Percentiles rank a stretch among this genome's conserved stretches.
Conservation (phyloP, 495 filamentous ascomycete genomes). For the Lasiosphaeriaceae sp. region DNA sequence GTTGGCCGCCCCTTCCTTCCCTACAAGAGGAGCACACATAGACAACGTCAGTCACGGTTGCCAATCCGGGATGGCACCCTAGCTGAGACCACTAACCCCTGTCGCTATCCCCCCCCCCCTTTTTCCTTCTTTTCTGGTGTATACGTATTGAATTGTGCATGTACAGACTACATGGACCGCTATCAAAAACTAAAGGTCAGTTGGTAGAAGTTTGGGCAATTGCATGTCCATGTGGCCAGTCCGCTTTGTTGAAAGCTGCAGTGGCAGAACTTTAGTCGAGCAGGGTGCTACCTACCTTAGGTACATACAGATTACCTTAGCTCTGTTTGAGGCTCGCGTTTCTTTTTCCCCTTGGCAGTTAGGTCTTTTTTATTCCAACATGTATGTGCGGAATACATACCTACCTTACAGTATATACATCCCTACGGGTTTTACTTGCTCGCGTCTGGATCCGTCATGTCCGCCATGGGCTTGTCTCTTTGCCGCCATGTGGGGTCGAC, state of each 20-base stretch:
- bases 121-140: too few relatives aligned
- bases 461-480: constrained; percentile 9
- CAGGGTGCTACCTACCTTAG: too few relatives aligned
- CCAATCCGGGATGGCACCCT: constrained; percentile 10
- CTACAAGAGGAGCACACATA: neutral
- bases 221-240: too few relatives aligned
- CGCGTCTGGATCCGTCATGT: constrained; percentile 14
- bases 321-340: constrained; percentile 11
- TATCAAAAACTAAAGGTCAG: too few relatives aligned
- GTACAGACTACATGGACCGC: too few relatives aligned
- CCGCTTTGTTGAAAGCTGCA: too few relatives aligned
- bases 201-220: too few relatives aligned
- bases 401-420: too few relatives aligned
- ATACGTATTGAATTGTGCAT: too few relatives aligned
- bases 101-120: neutral
- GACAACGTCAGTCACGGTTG: neutral
- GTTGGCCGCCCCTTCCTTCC: neutral
- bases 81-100: constrained; percentile 2
- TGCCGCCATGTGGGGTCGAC: constrained; percentile 21
- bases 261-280: too few relatives aligned
- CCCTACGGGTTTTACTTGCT: constrained; percentile 1
- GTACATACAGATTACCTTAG: too few relatives aligned
- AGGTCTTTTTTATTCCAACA: constrained; percentile 6
- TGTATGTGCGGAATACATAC: constrained; percentile 4
- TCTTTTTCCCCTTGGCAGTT: constrained; percentile 12